Conservation (phyloP, 768 basidiomycete genomes). For the Termitomyces sp. region DNA sequence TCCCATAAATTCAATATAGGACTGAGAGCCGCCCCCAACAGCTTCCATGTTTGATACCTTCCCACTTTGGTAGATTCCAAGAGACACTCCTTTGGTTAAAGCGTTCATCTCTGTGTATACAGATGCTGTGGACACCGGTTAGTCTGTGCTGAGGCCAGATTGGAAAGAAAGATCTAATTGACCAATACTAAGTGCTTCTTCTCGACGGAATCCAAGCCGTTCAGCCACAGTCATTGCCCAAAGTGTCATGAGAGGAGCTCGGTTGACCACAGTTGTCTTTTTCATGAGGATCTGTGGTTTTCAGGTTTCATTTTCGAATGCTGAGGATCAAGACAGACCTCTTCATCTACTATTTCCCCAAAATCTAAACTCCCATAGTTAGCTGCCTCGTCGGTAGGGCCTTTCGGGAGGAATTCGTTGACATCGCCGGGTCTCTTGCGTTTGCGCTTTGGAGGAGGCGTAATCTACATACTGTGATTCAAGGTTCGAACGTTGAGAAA, state of each 20-base stretch:
- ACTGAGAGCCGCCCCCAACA: conserved; percentile 56
- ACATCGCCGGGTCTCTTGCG: conserved; percentile 44
- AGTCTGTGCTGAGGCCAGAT: neutral
- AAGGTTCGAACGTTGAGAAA: conserved; percentile 2
- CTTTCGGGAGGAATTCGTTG: conserved; percentile 57
- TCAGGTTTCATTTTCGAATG: neutral
- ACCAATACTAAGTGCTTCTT: conserved; percentile 93
- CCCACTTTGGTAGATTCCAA: conserved; percentile 67
- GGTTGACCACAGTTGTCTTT: conserved; percentile 72
- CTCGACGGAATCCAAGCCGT: conserved; percentile 76
- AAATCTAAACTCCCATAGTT: conserved; percentile 59
- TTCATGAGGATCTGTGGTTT: conserved; percentile 46
- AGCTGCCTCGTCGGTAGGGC: conserved; percentile 44
- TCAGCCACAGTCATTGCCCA: conserved; percentile 90
- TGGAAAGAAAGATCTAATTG: neutral
- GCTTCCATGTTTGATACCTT: conserved; percentile 54
- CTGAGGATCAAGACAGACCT: conserved; percentile 33
- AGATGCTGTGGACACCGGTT: conserved; percentile 48
- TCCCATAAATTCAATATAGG: conserved; percentile 85
- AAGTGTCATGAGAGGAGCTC: conserved; percentile 92
- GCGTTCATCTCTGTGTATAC: conserved; percentile 95
- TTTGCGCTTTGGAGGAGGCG: conserved; percentile 43
- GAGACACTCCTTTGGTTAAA: conserved; percentile 73
- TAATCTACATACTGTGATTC: conserved; percentile 25
- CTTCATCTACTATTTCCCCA: conserved; percentile 66